Evolutionary conservation across 78 protist species (phyloP), one percentile per base, ranked within the genome.

Genomic region (Dictyostelium capitatum): DNA sequence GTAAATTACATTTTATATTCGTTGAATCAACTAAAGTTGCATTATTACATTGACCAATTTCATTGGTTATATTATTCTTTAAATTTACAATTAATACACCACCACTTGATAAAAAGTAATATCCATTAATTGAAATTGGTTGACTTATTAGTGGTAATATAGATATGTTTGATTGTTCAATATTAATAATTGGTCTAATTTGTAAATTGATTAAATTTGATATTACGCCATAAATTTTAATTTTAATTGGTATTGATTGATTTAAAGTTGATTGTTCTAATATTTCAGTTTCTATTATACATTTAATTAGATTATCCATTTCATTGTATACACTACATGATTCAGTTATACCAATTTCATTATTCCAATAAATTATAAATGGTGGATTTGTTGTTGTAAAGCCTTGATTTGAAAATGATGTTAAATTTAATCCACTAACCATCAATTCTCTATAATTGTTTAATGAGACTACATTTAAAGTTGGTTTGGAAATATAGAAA

Each of bases 311-410:
- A 62, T 62, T 62, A 62, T 23, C 70, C 1, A 62, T 23, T 25
- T 62, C 28, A 23, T 23, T 37, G 12, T 25, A 4, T 4, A 62
- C 28, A 23, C 23, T 6, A 25, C 70, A 62, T 25, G n/a, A 30
- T 23, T 11, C 23, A 23, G 70, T 25, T 25, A 57, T 57, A 57
- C n/a, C 32, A 57, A 56, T 56, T 56, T 25, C 19, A 62, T 62
- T 25, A 62, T 11, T 59, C 70, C 70, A 62, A 62, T 62, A 62
- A n/a, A 62, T 62, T 62, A 37, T n/a, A 62, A 62, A 25, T 62
- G 70, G 30, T 62, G 43, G 43, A n/a, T n/a, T n/a, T n/a, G n/a
- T n/a, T n/a, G n/a, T n/a, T n/a, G n/a, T n/a, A n/a, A n/a, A n/a
- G n/a, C n/a, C n/a, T n/a, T 59, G 37, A 59, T 59, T 59, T 59